Evolutionary conservation across 768 basidiomycete species (phyloP).

Genomic region (Tricholoma sp.): DNA sequence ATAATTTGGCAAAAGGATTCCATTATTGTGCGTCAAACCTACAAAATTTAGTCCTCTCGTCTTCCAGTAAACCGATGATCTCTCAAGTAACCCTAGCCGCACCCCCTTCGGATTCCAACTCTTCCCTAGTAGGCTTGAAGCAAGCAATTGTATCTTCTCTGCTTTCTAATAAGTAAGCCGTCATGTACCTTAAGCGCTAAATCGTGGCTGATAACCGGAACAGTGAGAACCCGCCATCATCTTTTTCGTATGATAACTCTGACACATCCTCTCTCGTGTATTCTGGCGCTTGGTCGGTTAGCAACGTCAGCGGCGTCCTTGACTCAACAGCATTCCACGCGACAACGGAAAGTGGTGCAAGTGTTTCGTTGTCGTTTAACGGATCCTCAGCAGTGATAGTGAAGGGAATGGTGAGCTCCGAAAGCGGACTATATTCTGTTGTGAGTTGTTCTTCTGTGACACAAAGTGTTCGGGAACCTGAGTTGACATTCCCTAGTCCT

Average conservation of each 20-base stretch:
- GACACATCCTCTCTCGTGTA: slow-evolving; percentile 9
- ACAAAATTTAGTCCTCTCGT: neutral
- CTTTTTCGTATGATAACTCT: slow-evolving; percentile 11
- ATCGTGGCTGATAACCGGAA: neutral
- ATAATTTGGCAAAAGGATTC: slow-evolving; percentile 6
- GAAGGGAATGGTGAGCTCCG: slow-evolving; percentile 9
- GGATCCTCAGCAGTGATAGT: slow-evolving; percentile 13
- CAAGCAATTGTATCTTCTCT: slow-evolving; percentile 8
- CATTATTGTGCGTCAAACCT: slow-evolving; percentile 7
- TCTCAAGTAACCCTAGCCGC: slow-evolving; percentile 12
- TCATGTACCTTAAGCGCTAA: too few relatives aligned
- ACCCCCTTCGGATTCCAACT: slow-evolving; percentile 2
- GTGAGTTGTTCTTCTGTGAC: slow-evolving; percentile 4
- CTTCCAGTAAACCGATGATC: neutral
- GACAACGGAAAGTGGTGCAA: slow-evolving; percentile 11
- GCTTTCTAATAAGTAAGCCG: slow-evolving; percentile 8
- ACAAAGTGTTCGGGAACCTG: neutral
- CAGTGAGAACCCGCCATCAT: slow-evolving; percentile 14
- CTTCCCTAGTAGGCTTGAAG: slow-evolving; percentile 8
- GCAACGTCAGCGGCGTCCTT: slow-evolving; percentile 11
- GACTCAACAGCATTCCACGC: slow-evolving; percentile 12
- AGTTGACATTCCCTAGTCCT: slow-evolving; percentile 4
- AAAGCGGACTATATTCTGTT: slow-evolving; percentile 14
- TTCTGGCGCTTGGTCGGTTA: slow-evolving; percentile 8
- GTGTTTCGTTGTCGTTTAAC: slow-evolving; percentile 13